Conservation (phyloP, 2,329 filamentous ascomycete genomes). For the Colletotrichum chrysophilum region DNA sequence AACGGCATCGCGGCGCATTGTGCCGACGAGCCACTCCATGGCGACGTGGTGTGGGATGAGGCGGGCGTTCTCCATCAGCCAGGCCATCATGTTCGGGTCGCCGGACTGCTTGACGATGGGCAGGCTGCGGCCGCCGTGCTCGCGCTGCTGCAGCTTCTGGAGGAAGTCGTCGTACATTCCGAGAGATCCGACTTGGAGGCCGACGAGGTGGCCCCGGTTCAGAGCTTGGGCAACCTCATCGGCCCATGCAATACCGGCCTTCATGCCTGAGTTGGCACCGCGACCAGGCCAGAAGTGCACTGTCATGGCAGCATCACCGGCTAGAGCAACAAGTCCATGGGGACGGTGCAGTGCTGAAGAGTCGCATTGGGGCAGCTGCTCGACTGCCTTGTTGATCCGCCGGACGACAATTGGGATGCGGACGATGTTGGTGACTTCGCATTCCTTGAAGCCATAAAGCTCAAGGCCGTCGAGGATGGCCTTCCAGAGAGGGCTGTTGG, state of each 20-base stretch:
- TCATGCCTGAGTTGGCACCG: background rate
- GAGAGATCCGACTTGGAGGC: conserved; percentile 33
- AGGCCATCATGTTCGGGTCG: conserved; percentile 36
- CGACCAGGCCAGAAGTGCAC: background rate
- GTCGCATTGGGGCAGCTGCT: background rate
- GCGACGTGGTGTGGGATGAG: background rate
- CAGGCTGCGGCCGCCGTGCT: conserved; percentile 40
- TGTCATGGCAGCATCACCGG: background rate
- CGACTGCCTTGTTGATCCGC: background rate
- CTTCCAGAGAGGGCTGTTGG: background rate
- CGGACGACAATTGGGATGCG: background rate
- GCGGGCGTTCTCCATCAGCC: conserved; percentile 35
- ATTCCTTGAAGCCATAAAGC: background rate
- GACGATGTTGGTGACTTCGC: background rate
- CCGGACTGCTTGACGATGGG: conserved; percentile 40
- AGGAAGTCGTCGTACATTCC: conserved; percentile 40
- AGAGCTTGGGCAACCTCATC: background rate
- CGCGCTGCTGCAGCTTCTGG: conserved; percentile 36
- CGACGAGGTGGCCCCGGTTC: conserved; percentile 27
- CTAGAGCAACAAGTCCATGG: background rate
- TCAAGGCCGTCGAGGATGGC: background rate
- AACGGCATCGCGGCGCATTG: background rate
- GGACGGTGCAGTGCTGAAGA: background rate
- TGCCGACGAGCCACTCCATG: background rate
- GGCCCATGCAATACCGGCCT: background rate